A percentile compares a stretch with the other conserved stretches of the same genome.
Evolutionary conservation across 176 grass and related monocot genomes (phyloP).

Genomic region (Cenchrus fungigraminus): DNA sequence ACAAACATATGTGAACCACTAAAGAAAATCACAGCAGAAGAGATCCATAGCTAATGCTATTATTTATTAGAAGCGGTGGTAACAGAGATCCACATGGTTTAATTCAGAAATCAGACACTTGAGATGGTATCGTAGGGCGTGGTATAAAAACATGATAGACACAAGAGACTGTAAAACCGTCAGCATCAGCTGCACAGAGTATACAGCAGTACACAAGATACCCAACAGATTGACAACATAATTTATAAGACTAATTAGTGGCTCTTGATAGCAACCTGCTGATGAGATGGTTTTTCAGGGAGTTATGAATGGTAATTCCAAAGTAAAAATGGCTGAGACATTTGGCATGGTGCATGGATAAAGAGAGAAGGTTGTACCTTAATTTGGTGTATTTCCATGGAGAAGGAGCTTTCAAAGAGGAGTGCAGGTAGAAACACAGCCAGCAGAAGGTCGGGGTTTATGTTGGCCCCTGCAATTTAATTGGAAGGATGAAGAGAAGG

Average conservation of each 20-base stretch:
- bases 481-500: neutral
- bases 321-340: neutral
- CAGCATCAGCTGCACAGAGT: neutral
- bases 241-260: neutral
- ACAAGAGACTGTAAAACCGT: neutral
- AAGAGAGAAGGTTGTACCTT: slow-evolving; percentile 56
- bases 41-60: neutral
- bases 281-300: neutral
- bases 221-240: neutral
- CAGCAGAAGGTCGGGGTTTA: slow-evolving; percentile 85
- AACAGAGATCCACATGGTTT: neutral
- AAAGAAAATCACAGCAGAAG: neutral
- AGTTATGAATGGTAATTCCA: neutral
- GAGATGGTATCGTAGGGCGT: neutral
- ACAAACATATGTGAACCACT: neutral
- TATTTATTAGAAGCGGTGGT: neutral
- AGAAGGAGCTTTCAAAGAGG: slow-evolving; percentile 94
- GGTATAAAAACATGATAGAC: slow-evolving; percentile 12
- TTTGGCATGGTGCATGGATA: neutral
- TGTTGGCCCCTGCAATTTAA: slow-evolving; percentile 72
- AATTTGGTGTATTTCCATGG: slow-evolving; percentile 96
- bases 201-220: neutral
- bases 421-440: slow-evolving; percentile 92
- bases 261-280: neutral
- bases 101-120: neutral